A percentile compares a stretch with the other conserved stretches of the same genome.
Evolutionary conservation across 2,329 filamentous ascomycete species (phyloP).

Genomic region (Fusarium sp.): DNA sequence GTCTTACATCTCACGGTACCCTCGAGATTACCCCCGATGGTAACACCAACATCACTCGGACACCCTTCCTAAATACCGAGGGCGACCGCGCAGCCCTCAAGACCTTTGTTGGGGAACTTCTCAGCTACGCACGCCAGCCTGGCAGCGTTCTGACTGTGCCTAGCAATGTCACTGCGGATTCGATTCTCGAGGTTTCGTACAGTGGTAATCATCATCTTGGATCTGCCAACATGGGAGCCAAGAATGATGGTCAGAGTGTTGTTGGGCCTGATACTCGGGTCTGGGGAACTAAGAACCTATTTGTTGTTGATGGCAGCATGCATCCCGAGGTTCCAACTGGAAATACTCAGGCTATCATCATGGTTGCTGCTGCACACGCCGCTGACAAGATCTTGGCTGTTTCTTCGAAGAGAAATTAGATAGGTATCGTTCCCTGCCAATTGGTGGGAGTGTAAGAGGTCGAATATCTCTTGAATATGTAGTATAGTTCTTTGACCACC

Average conservation of each 20-base stretch:
- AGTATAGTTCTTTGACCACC: not conserved
- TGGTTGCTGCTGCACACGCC: conserved; percentile 47
- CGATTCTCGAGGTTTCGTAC: conserved; percentile 40
- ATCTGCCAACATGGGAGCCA: conserved; percentile 49
- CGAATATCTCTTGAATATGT: not conserved
- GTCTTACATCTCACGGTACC: conserved; percentile 60
- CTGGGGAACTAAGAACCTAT: conserved; percentile 50
- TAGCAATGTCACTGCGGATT: conserved; percentile 43
- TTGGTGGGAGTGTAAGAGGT: not conserved
- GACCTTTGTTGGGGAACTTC: conserved; percentile 45
- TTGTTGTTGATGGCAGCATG: conserved; percentile 50
- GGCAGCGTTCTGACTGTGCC: conserved; percentile 39
- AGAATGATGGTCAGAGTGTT: conserved; percentile 50
- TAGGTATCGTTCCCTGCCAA: not conserved
- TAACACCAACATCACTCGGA: conserved; percentile 56
- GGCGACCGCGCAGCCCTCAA: conserved; percentile 48
- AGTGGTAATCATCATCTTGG: conserved; percentile 52
- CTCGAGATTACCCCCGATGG: conserved; percentile 57
- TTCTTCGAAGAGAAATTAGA: conserved; percentile 2
- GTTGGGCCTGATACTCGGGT: conserved; percentile 51
- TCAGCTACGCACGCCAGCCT: conserved; percentile 44
- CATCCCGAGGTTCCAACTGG: conserved; percentile 50
- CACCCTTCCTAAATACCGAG: conserved; percentile 52
- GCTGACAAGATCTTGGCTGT: conserved; percentile 39
- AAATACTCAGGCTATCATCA: conserved; percentile 45